Conservation (phyloP, 805 yeast species). For the Pichia heedii region DNA sequence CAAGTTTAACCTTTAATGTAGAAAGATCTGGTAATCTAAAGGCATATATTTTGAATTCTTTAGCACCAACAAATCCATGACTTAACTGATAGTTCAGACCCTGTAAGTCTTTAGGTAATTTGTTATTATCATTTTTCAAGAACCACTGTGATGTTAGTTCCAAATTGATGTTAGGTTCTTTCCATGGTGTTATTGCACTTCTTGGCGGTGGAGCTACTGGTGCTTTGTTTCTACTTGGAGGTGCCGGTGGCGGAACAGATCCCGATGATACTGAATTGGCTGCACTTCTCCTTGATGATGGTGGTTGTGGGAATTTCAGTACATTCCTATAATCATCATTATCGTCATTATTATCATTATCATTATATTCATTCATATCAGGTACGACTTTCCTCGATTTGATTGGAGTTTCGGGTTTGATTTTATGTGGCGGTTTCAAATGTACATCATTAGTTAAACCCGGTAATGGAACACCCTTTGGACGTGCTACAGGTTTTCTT, state of each 20-base stretch:
- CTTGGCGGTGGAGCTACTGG: constrained; percentile 32
- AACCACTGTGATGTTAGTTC: constrained; percentile 42
- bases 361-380: too few species aligned
- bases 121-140: constrained; percentile 21
- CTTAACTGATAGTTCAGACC: constrained; percentile 29
- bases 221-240: constrained; percentile 6
- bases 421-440: constrained; percentile 1
- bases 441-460: constrained; percentile 1
- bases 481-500: constrained; percentile 10
- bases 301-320: constrained; percentile 4
- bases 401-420: constrained; percentile 5
- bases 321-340: background rate
- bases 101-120: constrained; percentile 31
- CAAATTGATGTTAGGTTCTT: constrained; percentile 32
- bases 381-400: constrained; percentile 5
- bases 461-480: constrained; percentile 6
- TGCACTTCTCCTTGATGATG: background rate
- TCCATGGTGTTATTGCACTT: constrained; percentile 16
- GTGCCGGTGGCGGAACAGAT: constrained; percentile 8
- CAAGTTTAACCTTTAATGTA: constrained; percentile 26
- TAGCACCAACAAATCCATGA: constrained; percentile 21
- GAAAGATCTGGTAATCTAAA: constrained; percentile 37
- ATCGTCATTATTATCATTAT: too few species aligned
- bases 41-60: constrained; percentile 27
- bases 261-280: constrained; percentile 8